Evolutionary conservation across 331 rosid species (phyloP), one percentile per base, ranked within the genome.

Genomic region (Telfairia occidentalis): DNA sequence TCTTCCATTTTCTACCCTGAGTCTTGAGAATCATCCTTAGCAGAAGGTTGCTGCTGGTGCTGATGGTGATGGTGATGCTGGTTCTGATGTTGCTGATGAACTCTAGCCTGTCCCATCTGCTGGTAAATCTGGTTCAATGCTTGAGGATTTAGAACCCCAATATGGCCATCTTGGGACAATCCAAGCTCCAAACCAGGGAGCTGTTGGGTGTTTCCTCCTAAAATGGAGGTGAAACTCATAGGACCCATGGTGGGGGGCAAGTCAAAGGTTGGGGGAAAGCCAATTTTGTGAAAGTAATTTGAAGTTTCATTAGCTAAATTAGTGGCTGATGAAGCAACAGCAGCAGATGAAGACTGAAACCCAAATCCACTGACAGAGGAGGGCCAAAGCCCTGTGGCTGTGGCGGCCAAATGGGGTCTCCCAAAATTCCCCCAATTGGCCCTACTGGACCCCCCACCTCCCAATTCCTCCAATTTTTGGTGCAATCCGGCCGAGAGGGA

Each of bases 21-120:
- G 66, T 87, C 91, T 84, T 92, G 97, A 81, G 98, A 94, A 82
- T 94, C 97, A 86, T 94, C 96, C 85, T 94, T 88, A 29, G 89
- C 55, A 81, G 93, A 72, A 60, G 87, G 79, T 43, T 71, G 80
- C 30, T 80, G 86, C 15, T 81, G 86, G 15, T 86, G 75, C 0
- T 54, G 77, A 1, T 73, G 65, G 0, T 52, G 77, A 0, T 77
- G 85, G 1, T 79, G 89, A 5, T 71, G n/a, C n/a, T n/a, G n/a
- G n/a, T n/a, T n/a, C n/a, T n/a, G 76, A 2, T 72, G 63, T 4
- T 74, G 78, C 1, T 78, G 86, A 3, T 80, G 91, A n/a, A 85
- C 86, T 83, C 90, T 85, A 70, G 82, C 79, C 50, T 87, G 91
- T 54, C 88, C 88, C 86, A 89, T 85, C 83, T 89, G 95, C 50